Conservation (phyloP, 805 yeast species). For the Starmerella vaccinii region DNA sequence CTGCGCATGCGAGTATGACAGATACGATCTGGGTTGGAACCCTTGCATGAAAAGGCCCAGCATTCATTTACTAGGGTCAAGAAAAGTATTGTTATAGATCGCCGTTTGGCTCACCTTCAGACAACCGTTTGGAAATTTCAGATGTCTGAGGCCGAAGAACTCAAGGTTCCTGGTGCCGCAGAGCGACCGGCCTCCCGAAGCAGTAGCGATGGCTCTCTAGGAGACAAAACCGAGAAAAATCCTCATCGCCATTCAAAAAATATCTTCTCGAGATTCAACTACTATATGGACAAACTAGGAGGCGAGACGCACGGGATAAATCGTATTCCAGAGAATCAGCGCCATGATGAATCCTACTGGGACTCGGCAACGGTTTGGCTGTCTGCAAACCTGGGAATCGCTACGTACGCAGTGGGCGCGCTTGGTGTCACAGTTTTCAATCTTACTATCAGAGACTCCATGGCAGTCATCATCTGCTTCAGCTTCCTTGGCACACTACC, state of each 20-base stretch:
- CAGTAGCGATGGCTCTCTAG: not conserved
- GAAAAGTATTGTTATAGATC: too few relatives aligned
- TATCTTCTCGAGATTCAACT: constrained; percentile 17
- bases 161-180: not conserved
- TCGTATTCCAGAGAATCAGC: constrained; percentile 66
- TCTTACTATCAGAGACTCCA: constrained; percentile 63
- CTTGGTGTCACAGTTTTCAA: constrained; percentile 54
- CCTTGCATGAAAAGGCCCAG: too few relatives aligned
- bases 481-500: constrained; percentile 60
- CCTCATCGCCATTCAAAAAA: constrained; percentile 12
- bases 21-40: not conserved
- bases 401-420: constrained; percentile 71
- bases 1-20: not conserved
- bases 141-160: not conserved
- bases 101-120: too few relatives aligned
- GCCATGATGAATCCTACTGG: constrained; percentile 53
- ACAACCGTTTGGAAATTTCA: not conserved
- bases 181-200: not conserved
- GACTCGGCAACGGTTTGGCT: constrained; percentile 83
- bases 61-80: too few relatives aligned
- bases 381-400: constrained; percentile 79
- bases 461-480: constrained; percentile 61
- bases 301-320: constrained; percentile 69
- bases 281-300: constrained; percentile 22
- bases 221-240: not conserved